Conservation (phyloP, 805 yeast species). For the Kurtzmaniella cleridarum region DNA sequence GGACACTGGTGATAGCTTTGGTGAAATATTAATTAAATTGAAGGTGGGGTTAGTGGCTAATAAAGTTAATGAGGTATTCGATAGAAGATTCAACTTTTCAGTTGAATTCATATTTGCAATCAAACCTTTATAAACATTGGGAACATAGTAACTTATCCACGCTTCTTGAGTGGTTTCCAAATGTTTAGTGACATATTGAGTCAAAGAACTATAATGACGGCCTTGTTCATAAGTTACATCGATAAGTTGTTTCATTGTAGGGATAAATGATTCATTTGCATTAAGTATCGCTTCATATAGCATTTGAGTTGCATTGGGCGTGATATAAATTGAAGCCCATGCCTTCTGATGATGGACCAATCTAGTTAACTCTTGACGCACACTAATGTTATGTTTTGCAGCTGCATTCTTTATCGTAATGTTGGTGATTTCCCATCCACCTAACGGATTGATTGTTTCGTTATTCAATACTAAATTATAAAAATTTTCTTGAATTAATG, state of each 20-base stretch:
- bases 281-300: conserved; percentile 13
- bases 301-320: conserved; percentile 20
- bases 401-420: conserved; percentile 12
- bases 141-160: conserved; percentile 20
- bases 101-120: conserved; percentile 9
- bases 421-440: conserved; percentile 13
- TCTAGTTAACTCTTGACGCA: conserved; percentile 13
- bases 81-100: conserved; percentile 9
- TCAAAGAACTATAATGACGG: conserved; percentile 25
- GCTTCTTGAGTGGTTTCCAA: conserved; percentile 10
- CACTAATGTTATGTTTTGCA: conserved; percentile 11
- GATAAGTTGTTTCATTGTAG: conserved; percentile 10
- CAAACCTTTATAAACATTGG: conserved; percentile 14
- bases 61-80: conserved; percentile 11
- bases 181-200: conserved; percentile 22
- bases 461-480: conserved; percentile 11
- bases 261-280: conserved; percentile 9
- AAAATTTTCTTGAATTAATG: conserved; percentile 16
- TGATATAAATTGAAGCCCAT: conserved; percentile 26
- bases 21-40: conserved; percentile 16
- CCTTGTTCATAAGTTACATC: conserved; percentile 22
- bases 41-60: conserved; percentile 18
- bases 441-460: conserved; percentile 9
- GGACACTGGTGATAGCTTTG: conserved; percentile 14
- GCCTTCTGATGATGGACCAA: conserved; percentile 22